These are phyloP conservation scores for Verticillium nonalfalfae DNA, from an alignment of 2,329 filamentous ascomycete species.

Conservation along the genomic window DNA sequence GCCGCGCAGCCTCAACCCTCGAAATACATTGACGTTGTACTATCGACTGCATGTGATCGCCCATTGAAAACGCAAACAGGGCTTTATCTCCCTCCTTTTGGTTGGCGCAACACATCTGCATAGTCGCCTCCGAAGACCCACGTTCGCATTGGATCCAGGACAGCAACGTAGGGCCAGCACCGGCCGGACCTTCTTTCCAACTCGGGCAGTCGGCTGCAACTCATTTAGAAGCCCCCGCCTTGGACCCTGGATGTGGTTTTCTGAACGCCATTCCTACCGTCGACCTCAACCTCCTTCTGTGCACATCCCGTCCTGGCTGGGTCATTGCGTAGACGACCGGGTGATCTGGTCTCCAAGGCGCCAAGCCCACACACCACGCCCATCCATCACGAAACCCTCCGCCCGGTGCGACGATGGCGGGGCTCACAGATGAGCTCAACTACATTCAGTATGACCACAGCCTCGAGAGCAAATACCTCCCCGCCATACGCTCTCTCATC, in stretches of 20 bases:
- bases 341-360: not conserved
- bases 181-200: not conserved
- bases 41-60: not conserved
- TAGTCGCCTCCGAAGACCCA: not conserved
- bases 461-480: conserved; percentile 61
- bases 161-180: not conserved
- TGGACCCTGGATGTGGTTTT: not conserved
- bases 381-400: not conserved
- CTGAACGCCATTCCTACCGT: not conserved
- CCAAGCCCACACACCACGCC: not conserved
- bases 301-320: not conserved
- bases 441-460: conserved; percentile 53
- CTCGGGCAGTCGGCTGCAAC: not conserved
- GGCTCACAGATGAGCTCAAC: not conserved
- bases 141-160: not conserved
- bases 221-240: not conserved
- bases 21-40: not conserved
- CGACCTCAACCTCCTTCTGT: not conserved
- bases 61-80: not conserved
- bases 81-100: not conserved
- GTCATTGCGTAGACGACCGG: not conserved
- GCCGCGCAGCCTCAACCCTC: not conserved
- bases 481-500: conserved; percentile 85
- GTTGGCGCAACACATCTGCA: not conserved
- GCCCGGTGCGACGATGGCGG: not conserved